Base-by-base conservation (phyloP, 1,284 basidiomycete genomes). In the Cerrena zonata region DNA sequence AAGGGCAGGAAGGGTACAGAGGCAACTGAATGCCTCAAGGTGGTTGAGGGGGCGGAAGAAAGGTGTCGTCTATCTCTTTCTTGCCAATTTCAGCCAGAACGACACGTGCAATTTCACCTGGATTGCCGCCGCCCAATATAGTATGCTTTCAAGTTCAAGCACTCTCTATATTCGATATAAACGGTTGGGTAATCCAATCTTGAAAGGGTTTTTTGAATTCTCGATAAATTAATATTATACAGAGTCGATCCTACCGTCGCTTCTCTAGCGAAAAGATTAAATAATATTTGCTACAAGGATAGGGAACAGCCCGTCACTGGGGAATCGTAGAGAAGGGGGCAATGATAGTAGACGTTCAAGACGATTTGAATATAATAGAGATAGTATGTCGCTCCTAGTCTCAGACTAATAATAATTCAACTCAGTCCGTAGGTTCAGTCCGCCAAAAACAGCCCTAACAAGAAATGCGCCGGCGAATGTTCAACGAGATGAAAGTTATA, bases 21-120 rank as follows among this genome's bases (percentile, higher is more conserved):
- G 86, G 84, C 86, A 89, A 89, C 69, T 70, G 79, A 87, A 88
- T 88, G 85, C 85, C 81, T 87, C 84, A 66, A 52, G 53, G 55
- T 34, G 49, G 51, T 56, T 39, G 66, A 56, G 53, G 54, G n/a
- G 52, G 41, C 51, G 46, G 55, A 50, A 37, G 18, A 41, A 45
- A 43, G 49, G 24, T 44, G 36, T 52, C 44, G 45, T 49, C 39
- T 53, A 22, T 26, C 42, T 11, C 7, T 44, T 44, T 44, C 18
- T 22, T 25, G 13, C 7, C 23, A 18, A 12, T 21, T 23, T 12
- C n/a, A n/a, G n/a, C n/a, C 40, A 42, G 13, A 12, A 13, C 40
- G 10, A 42, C 19, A 21, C 40, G 22, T 12, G 22, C 40, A 21
- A 12, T 13, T 12, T 12, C 45, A 2, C 24, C 7, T 10, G 50